Evolutionary conservation across 345 rosid species (phyloP), one percentile per base, ranked within the genome.

Genomic region (Erucastrum elatum): DNA sequence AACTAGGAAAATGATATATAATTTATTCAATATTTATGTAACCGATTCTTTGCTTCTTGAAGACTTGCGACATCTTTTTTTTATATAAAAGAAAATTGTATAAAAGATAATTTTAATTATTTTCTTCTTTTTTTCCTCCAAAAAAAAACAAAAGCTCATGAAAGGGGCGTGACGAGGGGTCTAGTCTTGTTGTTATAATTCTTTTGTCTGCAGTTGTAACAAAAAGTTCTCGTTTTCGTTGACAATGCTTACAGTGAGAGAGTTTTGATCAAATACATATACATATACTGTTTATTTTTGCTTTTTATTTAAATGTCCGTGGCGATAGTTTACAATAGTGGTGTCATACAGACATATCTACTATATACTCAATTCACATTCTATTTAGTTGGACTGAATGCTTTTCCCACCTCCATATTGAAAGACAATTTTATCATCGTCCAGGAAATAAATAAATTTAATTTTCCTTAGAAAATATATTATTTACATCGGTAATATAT

Each of bases 1-100:
- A 11, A 46, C 53, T 46, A 46, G 53, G 53, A 12, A 46, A 46
- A 4, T 46, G 53, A 46, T 46, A 29, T 29, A 29, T 29, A 46
- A 46, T 46, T 44, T 13, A 46, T 78, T 55, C 12, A 29, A 12
- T 71, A 64, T 55, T 65, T 53, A 53, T 62, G 44, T 39, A 51
- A 74, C 71, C 35, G 61, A 80, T 80, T 70, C 80, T 69, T 80
- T 75, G 68, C 83, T 80, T 80, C 69, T 70, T 53, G 6, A 70
- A 51, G 49, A 64, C 80, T 70, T 75, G 26, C 72, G 34, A 70
- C 41, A 70, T 56, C 53, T 55, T 74, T 27, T 61, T 56, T 49
- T 35, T 35, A 6, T 4, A 49, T 17, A 49, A 49, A 49, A n/a
- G 56, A 49, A 49, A 49, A 49, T 63, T 69, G 55, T 69, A 74